Evolutionary conservation across 2,329 filamentous ascomycete species (phyloP).

Genomic region (Neofusicoccum sp.): DNA sequence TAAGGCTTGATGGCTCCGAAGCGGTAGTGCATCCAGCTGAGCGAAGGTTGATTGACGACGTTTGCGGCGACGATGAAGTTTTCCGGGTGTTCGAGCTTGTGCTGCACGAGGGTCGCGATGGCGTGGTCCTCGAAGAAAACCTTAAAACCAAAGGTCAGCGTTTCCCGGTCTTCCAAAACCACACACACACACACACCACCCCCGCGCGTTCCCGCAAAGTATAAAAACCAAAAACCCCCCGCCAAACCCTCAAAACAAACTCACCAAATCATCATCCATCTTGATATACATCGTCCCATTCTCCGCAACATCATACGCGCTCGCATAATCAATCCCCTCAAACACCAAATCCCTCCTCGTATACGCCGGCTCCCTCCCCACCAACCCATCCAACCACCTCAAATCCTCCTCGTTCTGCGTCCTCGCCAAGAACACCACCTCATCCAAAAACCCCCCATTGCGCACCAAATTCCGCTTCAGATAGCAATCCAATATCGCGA

Average conservation of each 20-base stretch:
- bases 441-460: constrained; percentile 43
- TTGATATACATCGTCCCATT: constrained; percentile 40
- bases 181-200: not conserved
- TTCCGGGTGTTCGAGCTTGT: constrained; percentile 52
- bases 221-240: not conserved
- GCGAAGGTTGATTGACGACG: constrained; percentile 56
- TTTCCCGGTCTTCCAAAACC: not conserved
- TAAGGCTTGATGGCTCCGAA: constrained; percentile 54
- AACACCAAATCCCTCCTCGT: constrained; percentile 20
- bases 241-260: not conserved
- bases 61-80: constrained; percentile 55
- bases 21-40: constrained; percentile 56
- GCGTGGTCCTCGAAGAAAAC: constrained; percentile 45
- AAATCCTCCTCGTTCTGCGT: constrained; percentile 37
- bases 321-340: constrained; percentile 22
- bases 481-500: constrained; percentile 44
- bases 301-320: constrained; percentile 22
- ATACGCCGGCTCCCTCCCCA: constrained; percentile 34
- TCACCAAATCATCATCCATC: constrained; percentile 43
- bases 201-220: not conserved
- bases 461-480: constrained; percentile 39
- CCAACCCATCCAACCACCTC: constrained; percentile 35
- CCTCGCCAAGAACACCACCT: constrained; percentile 44
- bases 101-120: constrained; percentile 55
- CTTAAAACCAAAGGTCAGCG: constrained; percentile 7